A percentile compares a stretch with the other conserved stretches of the same genome.
Conservation (phyloP, 73 alveolate genomes). For the Loxodes magnus region DNA sequence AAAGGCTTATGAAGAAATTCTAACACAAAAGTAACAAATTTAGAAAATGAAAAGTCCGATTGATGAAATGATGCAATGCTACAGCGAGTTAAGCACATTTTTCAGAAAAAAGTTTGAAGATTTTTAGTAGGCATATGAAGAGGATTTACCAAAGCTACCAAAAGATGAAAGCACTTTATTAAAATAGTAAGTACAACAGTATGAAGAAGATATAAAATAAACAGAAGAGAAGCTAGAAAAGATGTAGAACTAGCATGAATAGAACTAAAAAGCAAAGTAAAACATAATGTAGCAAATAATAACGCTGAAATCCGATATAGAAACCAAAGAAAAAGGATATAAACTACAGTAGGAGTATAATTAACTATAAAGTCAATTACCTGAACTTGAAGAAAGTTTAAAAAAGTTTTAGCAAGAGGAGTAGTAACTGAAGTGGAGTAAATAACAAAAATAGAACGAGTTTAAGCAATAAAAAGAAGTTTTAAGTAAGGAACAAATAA, state of each 20-base stretch:
- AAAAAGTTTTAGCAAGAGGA: constrained; percentile 1
- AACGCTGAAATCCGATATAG: neutral
- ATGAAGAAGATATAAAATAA: neutral
- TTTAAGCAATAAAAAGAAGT: neutral
- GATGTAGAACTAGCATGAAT: neutral
- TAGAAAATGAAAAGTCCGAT: constrained; percentile 14
- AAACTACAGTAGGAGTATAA: constrained; percentile 1
- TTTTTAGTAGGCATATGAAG: too few species aligned
- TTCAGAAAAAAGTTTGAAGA: too few species aligned
- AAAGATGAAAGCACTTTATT: neutral
- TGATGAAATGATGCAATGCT: too few species aligned
- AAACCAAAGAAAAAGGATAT: neutral
- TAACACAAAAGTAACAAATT: neutral
- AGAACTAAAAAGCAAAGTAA: neutral
- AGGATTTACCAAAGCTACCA: too few species aligned
- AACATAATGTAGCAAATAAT: neutral
- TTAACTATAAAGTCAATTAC: neutral
- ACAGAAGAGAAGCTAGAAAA: constrained; percentile 2
- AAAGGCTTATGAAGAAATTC: neutral
- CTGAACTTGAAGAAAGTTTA: constrained; percentile 2
- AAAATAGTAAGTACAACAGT: neutral
- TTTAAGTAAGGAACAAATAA: neutral
- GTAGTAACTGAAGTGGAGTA: neutral
- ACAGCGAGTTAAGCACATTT: too few species aligned
- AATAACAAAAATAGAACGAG: neutral